These are phyloP conservation scores for Amauroascus verrucosus DNA, from an alignment of 2,329 filamentous ascomycete species.

Conservation along the genomic window DNA sequence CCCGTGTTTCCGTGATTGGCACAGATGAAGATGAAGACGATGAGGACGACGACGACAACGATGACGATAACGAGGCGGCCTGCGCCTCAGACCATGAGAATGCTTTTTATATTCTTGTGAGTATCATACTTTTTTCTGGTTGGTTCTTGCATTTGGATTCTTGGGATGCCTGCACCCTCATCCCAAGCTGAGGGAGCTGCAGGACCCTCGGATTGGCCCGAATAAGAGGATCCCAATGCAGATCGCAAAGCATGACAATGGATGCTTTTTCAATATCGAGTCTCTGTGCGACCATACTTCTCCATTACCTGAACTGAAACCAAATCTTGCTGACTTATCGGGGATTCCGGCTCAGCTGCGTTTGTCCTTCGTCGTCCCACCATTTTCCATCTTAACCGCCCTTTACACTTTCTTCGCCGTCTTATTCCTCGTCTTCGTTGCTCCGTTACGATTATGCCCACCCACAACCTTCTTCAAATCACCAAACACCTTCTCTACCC, in stretches of 20 bases:
- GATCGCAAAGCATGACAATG: not conserved
- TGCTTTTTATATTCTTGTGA: conserved; percentile 38
- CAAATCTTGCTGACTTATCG: not conserved
- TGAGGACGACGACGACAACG: conserved; percentile 21
- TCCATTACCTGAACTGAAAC: not conserved
- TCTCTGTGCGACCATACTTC: conserved; percentile 5
- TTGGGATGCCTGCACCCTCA: not conserved
- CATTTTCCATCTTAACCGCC: conserved; percentile 45
- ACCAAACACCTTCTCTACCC: conserved; percentile 39
- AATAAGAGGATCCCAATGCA: not conserved
- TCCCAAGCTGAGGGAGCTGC: not conserved
- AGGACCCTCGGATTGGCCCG: not conserved
- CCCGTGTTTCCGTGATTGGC: conserved; percentile 19
- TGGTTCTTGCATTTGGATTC: not conserved
- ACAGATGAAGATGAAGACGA: conserved; percentile 24
- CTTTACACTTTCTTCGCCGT: conserved; percentile 46
- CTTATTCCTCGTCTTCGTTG: conserved; percentile 41
- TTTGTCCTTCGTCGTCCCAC: conserved; percentile 36
- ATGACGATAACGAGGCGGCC: conserved; percentile 16
- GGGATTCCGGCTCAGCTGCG: conserved; percentile 18
- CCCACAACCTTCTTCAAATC: conserved; percentile 31
- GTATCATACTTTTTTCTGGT: conserved; percentile 7
- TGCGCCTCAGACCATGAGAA: conserved; percentile 25
- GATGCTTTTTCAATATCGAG: not conserved
- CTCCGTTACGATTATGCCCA: conserved; percentile 47